phyloP scores from a whole-genome alignment of 306 rosid species.

The Rosa multiflora region DNA sequence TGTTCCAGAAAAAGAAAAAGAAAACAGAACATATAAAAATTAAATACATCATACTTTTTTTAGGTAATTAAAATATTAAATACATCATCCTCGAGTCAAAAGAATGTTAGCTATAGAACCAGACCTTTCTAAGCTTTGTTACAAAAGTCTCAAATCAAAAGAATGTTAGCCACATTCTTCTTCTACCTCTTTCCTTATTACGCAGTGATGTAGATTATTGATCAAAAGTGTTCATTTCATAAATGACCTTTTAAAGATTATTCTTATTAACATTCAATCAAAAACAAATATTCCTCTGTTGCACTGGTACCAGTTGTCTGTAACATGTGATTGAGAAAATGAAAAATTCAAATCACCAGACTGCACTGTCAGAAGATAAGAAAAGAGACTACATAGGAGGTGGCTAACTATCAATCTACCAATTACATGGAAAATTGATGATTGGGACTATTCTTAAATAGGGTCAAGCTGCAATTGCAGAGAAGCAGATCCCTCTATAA shows the following conservation, averaged over 20 bases:
- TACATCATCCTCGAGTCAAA: background rate
- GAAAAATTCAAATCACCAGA: background rate
- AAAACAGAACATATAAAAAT: background rate
- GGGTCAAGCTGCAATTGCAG: background rate
- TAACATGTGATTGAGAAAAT: background rate
- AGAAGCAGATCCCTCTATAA: background rate
- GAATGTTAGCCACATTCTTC: background rate
- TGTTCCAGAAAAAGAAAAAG: background rate
- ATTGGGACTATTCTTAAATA: background rate
- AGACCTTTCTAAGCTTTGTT: background rate
- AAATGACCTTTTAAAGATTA: background rate
- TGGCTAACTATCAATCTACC: background rate
- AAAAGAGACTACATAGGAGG: background rate
- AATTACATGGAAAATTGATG: background rate
- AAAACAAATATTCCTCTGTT: background rate
- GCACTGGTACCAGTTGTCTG: background rate
- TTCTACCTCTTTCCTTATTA: background rate
- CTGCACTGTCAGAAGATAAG: background rate
- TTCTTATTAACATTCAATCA: too few species aligned
- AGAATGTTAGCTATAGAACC: background rate
- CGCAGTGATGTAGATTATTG: background rate
- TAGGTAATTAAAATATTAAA: too few species aligned
- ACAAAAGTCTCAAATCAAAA: background rate
- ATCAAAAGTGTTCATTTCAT: background rate
- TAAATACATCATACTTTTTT: background rate